Evolutionary conservation across 2,329 filamentous ascomycete genomes (phyloP).

Genomic region (Apiospora kogelbergensis): DNA sequence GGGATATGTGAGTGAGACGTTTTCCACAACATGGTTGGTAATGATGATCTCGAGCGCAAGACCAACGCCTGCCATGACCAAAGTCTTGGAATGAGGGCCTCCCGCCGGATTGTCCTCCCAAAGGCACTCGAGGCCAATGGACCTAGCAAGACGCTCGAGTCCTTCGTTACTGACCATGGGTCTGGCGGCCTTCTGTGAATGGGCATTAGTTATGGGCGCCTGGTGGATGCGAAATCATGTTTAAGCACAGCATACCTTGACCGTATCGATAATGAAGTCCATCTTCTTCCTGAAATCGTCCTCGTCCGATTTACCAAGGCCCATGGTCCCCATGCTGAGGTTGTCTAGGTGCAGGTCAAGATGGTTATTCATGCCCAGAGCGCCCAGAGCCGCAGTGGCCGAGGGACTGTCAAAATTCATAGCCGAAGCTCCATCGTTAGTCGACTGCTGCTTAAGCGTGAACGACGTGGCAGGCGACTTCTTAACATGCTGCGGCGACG

Average conservation of each 20-base stretch:
- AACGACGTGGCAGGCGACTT: conserved; percentile 55
- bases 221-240: conserved; percentile 21
- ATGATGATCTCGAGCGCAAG: conserved; percentile 63
- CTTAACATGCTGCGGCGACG: conserved; percentile 65
- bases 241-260: conserved; percentile 45
- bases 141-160: conserved; percentile 68
- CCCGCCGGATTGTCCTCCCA: conserved; percentile 54
- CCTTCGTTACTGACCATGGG: conserved; percentile 73
- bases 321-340: conserved; percentile 48
- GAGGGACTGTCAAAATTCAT: conserved; percentile 65
- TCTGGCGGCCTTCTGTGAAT: conserved; percentile 39
- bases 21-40: conserved; percentile 60
- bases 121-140: conserved; percentile 64
- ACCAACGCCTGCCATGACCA: conserved; percentile 63
- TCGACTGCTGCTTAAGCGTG: conserved; percentile 12
- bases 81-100: conserved; percentile 50
- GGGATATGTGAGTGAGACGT: conserved; percentile 63
- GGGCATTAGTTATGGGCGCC: conserved; percentile 12
- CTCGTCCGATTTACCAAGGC: conserved; percentile 43
- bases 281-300: conserved; percentile 57
- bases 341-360: conserved; percentile 55
- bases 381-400: conserved; percentile 61
- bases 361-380: conserved; percentile 47
- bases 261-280: conserved; percentile 48
- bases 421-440: conserved; percentile 23